Percentiles rank a stretch among this genome's conserved stretches.
These are phyloP conservation scores for Stachybotrys chlorohalonatus DNA, from an alignment of 2,329 filamentous ascomycete genomes.

Conservation along the genomic window DNA sequence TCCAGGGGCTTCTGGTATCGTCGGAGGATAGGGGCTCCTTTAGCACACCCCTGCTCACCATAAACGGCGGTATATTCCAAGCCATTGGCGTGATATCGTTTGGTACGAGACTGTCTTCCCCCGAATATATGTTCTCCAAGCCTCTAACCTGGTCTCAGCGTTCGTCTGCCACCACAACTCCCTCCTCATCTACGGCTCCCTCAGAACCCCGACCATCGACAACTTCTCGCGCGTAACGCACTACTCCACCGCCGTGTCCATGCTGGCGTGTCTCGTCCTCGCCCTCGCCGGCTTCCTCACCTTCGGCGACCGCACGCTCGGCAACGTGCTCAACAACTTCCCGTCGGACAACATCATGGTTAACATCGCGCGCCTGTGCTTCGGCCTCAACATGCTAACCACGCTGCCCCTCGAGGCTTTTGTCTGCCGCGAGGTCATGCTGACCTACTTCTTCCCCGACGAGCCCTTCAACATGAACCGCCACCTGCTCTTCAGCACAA, in stretches of 20 bases:
- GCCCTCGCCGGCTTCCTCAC: constrained; percentile 83
- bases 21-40: constrained; percentile 63
- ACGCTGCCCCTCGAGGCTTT: constrained; percentile 95
- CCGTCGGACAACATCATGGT: constrained; percentile 84
- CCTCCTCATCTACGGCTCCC: constrained; percentile 91
- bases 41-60: constrained; percentile 58
- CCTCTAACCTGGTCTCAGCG: constrained; percentile 22
- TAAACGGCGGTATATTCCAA: constrained; percentile 86
- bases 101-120: constrained; percentile 41
- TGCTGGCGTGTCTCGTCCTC: constrained; percentile 85
- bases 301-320: constrained; percentile 84
- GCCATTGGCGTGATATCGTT: constrained; percentile 98
- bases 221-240: constrained; percentile 91
- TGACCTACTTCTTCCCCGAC: constrained; percentile 65
- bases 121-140: background rate
- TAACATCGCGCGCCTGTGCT: constrained; percentile 88
- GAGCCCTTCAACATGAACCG: constrained; percentile 73
- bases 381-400: constrained; percentile 97
- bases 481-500: constrained; percentile 79
- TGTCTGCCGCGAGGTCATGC: constrained; percentile 94
- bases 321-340: constrained; percentile 98
- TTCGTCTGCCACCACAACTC: constrained; percentile 86
- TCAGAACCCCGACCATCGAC: constrained; percentile 89
- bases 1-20: constrained; percentile 71
- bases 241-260: constrained; percentile 81